phyloP scores from a whole-genome alignment of 441 rosid genomes.

The Viola pubescens region DNA sequence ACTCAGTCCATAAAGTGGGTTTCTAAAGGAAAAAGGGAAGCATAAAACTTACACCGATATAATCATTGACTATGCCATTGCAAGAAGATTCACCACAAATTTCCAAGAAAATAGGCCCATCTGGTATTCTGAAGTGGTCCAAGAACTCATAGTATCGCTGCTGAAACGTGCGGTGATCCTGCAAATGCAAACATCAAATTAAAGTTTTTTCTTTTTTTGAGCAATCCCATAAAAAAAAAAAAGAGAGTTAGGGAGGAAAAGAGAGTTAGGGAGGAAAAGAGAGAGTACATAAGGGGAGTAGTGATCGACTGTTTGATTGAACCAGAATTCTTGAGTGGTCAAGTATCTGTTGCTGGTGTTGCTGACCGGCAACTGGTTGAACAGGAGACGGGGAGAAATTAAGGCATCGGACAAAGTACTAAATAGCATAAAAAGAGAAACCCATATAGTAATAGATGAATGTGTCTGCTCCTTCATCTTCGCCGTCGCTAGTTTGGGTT shows the following conservation, averaged over 20 bases:
- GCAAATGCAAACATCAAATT: conserved; percentile 7
- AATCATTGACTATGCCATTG: conserved; percentile 69
- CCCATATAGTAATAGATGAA: background rate
- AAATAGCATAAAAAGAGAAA: conserved; percentile 10
- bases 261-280: conserved; percentile 1
- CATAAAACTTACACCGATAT: conserved; percentile 40
- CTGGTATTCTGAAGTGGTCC: conserved; percentile 50
- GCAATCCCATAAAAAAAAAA: background rate
- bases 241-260: conserved; percentile 4
- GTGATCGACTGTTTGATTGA: conserved; percentile 79
- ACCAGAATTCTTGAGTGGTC: conserved; percentile 68
- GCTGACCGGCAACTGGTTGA: conserved; percentile 30
- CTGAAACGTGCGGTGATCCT: conserved; percentile 63
- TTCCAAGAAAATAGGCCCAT: conserved; percentile 72
- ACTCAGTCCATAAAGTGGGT: background rate
- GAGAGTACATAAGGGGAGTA: conserved; percentile 53
- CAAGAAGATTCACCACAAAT: conserved; percentile 84
- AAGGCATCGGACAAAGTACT: conserved; percentile 30
- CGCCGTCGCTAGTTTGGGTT: too few species aligned
- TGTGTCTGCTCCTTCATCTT: conserved; percentile 14
- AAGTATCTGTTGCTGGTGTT: conserved; percentile 34
- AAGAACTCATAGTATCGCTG: conserved; percentile 83
- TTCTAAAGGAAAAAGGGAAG: background rate
- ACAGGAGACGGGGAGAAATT: conserved; percentile 28
- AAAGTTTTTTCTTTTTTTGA: background rate